Evolutionary conservation across 1,139 yeast genomes (phyloP).

Genomic region (Petasospora rhodanensis): DNA sequence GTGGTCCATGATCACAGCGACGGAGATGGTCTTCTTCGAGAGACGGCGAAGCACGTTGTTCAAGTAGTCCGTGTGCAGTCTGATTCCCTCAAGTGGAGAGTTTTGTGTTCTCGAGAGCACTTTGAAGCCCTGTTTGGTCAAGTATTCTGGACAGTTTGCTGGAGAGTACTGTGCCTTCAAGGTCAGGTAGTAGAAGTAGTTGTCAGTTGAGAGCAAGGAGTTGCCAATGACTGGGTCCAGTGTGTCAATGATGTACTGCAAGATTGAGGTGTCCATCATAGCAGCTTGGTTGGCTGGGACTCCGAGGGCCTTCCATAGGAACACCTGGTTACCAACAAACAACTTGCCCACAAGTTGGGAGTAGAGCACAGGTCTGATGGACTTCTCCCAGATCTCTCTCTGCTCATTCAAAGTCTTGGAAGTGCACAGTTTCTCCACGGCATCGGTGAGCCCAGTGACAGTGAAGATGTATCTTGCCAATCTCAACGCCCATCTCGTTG

Average conservation of each 20-base stretch:
- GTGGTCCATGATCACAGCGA: conserved; percentile 85
- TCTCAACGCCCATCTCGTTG: conserved; percentile 81
- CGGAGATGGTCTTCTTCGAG: conserved; percentile 57
- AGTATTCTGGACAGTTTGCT: conserved; percentile 71
- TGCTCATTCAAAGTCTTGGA: conserved; percentile 61
- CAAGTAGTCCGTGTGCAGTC: conserved; percentile 76
- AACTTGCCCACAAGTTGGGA: conserved; percentile 58
- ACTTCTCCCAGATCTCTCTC: conserved; percentile 53
- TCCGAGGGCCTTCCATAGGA: conserved; percentile 83
- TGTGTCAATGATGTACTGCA: conserved; percentile 70
- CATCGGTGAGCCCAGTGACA: conserved; percentile 47
- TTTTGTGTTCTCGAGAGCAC: conserved; percentile 28
- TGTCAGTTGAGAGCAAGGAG: conserved; percentile 62
- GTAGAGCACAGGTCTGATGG: conserved; percentile 72
- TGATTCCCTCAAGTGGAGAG: conserved; percentile 57
- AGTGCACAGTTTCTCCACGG: conserved; percentile 53
- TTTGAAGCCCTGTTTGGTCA: conserved; percentile 54
- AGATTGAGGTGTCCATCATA: conserved; percentile 69
- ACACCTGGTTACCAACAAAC: conserved; percentile 73
- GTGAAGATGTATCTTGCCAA: conserved; percentile 58
- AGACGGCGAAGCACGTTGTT: conserved; percentile 70
- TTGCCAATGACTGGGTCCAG: conserved; percentile 68
- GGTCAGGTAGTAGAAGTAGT: conserved; percentile 73
- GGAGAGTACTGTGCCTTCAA: conserved; percentile 58
- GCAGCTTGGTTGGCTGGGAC: conserved; percentile 82